Evolutionary conservation across 2,329 filamentous ascomycete species (phyloP), one percentile per base, ranked within the genome.

Genomic region (Moelleriella libera): DNA sequence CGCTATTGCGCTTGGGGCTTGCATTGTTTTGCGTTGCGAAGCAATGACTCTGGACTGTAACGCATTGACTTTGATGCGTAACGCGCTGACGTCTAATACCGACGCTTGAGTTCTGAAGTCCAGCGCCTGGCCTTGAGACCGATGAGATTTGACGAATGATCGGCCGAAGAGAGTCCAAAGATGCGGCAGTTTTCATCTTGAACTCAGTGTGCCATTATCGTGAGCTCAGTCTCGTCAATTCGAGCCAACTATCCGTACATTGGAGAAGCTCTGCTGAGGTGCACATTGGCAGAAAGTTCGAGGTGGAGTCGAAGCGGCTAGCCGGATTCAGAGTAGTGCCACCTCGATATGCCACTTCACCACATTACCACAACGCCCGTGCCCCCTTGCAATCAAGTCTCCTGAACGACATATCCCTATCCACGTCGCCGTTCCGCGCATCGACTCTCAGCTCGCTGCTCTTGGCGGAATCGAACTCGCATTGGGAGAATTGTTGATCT

Each of bases 11-110:
- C 52, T 73, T 76, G 30, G 80, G 61, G 10, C 65, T 59, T 10
- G 72, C 55, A 51, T 51, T 50, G 0, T 68, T 75, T 45, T 82
- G 71, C 43, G 78, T 81, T 50, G 81, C 75, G 66, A 82, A 83
- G 45, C 65, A 61, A 57, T 78, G 49, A 40, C 28, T 34, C 34
- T 29, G 44, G 29, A 43, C 14, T 11, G 41, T 42, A 10, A n/a
- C 39, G 37, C 46, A 48, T 41, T 30, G 44, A 21, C 21, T 21
- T 21, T 21, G 21, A 21, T 21, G 21, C 21, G 21, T 21, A 3
- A 21, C 21, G 21, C 21, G 21, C 21, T 21, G 21, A 21, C 21
- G 21, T 21, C 3, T 21, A 21, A 3, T 21, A 21, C 21, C 21
- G 21, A 21, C 21, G 21, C 21, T 21, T 21, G 21, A 21, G 21